Percentiles rank a stretch among this genome's conserved stretches.
phyloP scores from a whole-genome alignment of 352 stramenopile genomes.

The Ophiocytium majus region DNA sequence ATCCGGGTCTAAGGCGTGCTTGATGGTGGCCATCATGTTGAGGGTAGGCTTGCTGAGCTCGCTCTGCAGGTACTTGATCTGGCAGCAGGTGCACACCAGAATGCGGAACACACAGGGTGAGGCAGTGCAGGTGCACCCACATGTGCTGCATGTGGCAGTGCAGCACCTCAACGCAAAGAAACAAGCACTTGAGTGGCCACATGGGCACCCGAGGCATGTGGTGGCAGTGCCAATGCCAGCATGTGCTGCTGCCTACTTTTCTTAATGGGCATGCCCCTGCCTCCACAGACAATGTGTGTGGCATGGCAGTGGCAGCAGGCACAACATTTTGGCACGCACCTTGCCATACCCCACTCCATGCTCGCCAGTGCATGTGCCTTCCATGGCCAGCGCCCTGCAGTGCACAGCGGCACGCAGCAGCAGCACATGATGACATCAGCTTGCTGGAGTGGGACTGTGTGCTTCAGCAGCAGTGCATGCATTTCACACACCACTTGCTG shows the following conservation, averaged over 20 bases:
- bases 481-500: too few species aligned
- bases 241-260: background rate
- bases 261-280: background rate
- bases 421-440: too few species aligned
- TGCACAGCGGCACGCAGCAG: too few species aligned
- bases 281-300: background rate
- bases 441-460: too few species aligned
- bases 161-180: too few species aligned
- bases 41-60: slow-evolving; percentile 84
- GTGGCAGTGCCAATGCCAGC: background rate
- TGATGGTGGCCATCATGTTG: slow-evolving; percentile 86
- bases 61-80: slow-evolving; percentile 58
- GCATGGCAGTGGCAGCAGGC: background rate
- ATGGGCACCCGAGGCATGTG: background rate
- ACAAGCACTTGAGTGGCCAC: too few species aligned
- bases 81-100: background rate
- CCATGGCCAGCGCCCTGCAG: slow-evolving; percentile 72
- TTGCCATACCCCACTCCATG: slow-evolving; percentile 94
- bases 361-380: slow-evolving; percentile 96
- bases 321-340: slow-evolving; percentile 61
- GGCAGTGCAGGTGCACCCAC: too few species aligned
- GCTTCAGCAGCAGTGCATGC: too few species aligned
- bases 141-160: too few species aligned
- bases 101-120: too few species aligned
- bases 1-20: slow-evolving; percentile 86